These are phyloP conservation scores for Phascolomyces articulosus DNA, from an alignment of 371 early-diverging fungal genomes.

Conservation along the genomic window DNA sequence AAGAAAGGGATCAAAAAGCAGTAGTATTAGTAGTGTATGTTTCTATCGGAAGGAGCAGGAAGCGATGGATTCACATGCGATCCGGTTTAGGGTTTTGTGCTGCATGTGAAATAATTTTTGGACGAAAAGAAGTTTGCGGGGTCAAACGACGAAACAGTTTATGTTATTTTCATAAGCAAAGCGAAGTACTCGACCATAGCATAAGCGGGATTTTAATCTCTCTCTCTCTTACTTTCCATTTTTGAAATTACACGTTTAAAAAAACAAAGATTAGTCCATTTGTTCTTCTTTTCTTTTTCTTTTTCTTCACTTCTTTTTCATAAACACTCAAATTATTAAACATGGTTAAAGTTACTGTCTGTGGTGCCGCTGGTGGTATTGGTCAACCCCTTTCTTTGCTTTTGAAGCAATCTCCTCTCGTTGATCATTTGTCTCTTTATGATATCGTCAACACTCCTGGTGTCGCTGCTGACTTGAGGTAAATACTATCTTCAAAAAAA, in stretches of 20 bases:
- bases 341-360: conserved; percentile 79
- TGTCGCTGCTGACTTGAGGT: conserved; percentile 77
- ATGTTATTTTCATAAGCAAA: too few relatives aligned
- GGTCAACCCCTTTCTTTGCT: conserved; percentile 91
- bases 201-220: background rate
- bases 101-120: background rate
- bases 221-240: too few relatives aligned
- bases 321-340: background rate
- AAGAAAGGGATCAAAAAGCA: too few relatives aligned
- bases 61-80: background rate
- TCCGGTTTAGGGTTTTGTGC: background rate
- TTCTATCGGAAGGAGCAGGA: background rate
- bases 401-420: conserved; percentile 75
- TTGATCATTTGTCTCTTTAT: conserved; percentile 72
- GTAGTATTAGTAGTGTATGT: too few relatives aligned
- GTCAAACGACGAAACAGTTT: background rate
- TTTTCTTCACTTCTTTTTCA: conserved; percentile 1
- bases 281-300: background rate
- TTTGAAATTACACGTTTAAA: too few relatives aligned
- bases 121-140: background rate
- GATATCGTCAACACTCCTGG: conserved; percentile 81
- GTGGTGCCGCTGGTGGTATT: conserved; percentile 91
- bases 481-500: background rate
- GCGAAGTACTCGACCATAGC: background rate
- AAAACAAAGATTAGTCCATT: too few relatives aligned